A percentile compares a stretch with the other conserved stretches of the same genome.
Conservation (phyloP, 371 early-diverging fungal genomes). For the Mucor saturninus region DNA sequence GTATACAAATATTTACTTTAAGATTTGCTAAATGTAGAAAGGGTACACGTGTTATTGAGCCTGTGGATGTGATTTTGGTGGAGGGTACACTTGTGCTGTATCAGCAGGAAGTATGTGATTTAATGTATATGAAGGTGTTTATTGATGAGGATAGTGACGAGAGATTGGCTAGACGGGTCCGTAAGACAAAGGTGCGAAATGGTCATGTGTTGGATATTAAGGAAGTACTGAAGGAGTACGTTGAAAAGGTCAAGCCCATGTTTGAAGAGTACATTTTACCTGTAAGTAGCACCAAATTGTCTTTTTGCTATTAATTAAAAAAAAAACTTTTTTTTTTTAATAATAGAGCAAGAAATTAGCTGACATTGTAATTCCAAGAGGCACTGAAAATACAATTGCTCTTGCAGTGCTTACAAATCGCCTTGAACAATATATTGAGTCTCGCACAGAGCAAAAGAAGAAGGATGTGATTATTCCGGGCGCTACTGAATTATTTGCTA, state of each 20-base stretch:
- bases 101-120: slow-evolving; percentile 52
- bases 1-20: neutral
- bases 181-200: slow-evolving; percentile 34
- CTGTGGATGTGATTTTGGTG: slow-evolving; percentile 64
- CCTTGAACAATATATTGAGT: slow-evolving; percentile 57
- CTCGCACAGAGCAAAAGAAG: slow-evolving; percentile 17
- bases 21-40: slow-evolving; percentile 19
- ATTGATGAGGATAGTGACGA: slow-evolving; percentile 74
- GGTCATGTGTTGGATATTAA: slow-evolving; percentile 49
- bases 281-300: slow-evolving; percentile 34
- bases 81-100: slow-evolving; percentile 70
- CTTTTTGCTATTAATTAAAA: neutral
- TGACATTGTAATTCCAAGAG: slow-evolving; percentile 88
- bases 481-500: slow-evolving; percentile 36
- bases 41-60: slow-evolving; percentile 36
- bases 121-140: slow-evolving; percentile 66
- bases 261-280: slow-evolving; percentile 88
- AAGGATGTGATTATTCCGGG: slow-evolving; percentile 15
- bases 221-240: slow-evolving; percentile 68
- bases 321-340: slow-evolving; percentile 27
- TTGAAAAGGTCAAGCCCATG: slow-evolving; percentile 81
- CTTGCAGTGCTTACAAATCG: slow-evolving; percentile 73
- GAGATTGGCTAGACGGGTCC: slow-evolving; percentile 56
- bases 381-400: slow-evolving; percentile 75
- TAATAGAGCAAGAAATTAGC: slow-evolving; percentile 79